A percentile compares a stretch with the other conserved stretches of the same genome.
phyloP scores from a whole-genome alignment of 495 filamentous ascomycete species.

The Polyplosphaeria fusca region DNA sequence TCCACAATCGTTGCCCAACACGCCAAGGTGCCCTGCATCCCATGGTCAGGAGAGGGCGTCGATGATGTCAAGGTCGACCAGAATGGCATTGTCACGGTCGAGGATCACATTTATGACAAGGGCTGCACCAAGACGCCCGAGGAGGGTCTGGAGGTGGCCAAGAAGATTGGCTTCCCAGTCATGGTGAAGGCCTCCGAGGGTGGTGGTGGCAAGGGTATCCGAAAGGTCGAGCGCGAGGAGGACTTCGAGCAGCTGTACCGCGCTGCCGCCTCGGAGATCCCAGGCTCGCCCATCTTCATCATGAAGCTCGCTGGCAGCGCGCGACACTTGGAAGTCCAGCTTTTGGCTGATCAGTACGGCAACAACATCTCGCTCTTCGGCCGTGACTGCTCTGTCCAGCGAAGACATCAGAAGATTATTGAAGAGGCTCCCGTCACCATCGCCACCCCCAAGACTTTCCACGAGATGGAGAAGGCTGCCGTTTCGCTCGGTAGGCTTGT shows the following conservation, averaged over 20 bases:
- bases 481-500: constrained; percentile 91
- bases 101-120: constrained; percentile 79
- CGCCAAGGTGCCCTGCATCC: constrained; percentile 94
- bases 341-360: constrained; percentile 97
- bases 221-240: constrained; percentile 85
- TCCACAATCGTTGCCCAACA: constrained; percentile 99
- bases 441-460: constrained; percentile 82
- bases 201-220: constrained; percentile 98
- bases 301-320: constrained; percentile 99
- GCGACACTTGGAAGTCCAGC: constrained; percentile 93
- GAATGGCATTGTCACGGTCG: constrained; percentile 86
- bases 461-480: constrained; percentile 93
- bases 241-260: constrained; percentile 83
- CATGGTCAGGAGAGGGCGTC: constrained; percentile 95
- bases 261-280: constrained; percentile 94
- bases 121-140: constrained; percentile 85
- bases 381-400: constrained; percentile 97
- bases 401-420: constrained; percentile 99
- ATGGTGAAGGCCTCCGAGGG: constrained; percentile 99
- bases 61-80: constrained; percentile 73
- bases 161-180: constrained; percentile 92
- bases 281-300: constrained; percentile 99
- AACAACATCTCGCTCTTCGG: constrained; percentile 99
- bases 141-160: constrained; percentile 83
- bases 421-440: constrained; percentile 98